A percentile compares a stretch with the other conserved stretches of the same genome.
Evolutionary conservation across 2,329 filamentous ascomycete genomes (phyloP).

Genomic region (Fusarium compactum): DNA sequence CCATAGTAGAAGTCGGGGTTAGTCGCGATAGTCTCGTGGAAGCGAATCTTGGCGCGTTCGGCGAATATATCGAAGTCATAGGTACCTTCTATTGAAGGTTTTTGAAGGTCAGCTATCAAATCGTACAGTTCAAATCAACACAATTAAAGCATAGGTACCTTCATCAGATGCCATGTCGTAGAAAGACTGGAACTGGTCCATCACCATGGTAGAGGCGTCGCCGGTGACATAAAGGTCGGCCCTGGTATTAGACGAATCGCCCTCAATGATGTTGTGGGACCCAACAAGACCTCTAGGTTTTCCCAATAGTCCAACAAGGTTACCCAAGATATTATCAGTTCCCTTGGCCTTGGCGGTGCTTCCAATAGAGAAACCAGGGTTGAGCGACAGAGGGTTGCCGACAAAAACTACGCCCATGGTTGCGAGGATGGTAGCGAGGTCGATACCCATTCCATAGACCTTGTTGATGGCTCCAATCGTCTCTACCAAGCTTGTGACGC

Average conservation of each 20-base stretch:
- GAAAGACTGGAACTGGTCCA: constrained; percentile 11
- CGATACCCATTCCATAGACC: constrained; percentile 18
- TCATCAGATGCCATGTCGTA: constrained; percentile 16
- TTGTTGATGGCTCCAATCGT: constrained; percentile 32
- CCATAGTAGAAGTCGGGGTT: constrained; percentile 32
- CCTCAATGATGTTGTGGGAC: constrained; percentile 27
- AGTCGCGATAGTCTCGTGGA: constrained; percentile 1
- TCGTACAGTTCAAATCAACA: too few relatives aligned
- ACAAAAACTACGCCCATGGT: constrained; percentile 21
- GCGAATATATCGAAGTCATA: constrained; percentile 25
- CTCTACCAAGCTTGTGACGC: constrained; percentile 34
- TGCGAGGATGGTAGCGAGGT: constrained; percentile 11
- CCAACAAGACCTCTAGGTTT: constrained; percentile 16
- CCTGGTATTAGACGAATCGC: constrained; percentile 18
- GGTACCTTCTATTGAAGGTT: neutral
- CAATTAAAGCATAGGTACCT: neutral
- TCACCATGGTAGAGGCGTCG: constrained; percentile 15
- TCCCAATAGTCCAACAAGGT: constrained; percentile 11
- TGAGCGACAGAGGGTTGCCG: constrained; percentile 17
- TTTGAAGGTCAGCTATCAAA: too few relatives aligned
- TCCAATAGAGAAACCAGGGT: constrained; percentile 25
- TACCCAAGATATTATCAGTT: constrained; percentile 13
- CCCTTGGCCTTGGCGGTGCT: neutral
- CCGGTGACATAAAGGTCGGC: constrained; percentile 23
- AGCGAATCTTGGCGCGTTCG: constrained; percentile 8